Evolutionary conservation across 2,329 filamentous ascomycete genomes (phyloP).

Genomic region (Cercospora zeina): DNA sequence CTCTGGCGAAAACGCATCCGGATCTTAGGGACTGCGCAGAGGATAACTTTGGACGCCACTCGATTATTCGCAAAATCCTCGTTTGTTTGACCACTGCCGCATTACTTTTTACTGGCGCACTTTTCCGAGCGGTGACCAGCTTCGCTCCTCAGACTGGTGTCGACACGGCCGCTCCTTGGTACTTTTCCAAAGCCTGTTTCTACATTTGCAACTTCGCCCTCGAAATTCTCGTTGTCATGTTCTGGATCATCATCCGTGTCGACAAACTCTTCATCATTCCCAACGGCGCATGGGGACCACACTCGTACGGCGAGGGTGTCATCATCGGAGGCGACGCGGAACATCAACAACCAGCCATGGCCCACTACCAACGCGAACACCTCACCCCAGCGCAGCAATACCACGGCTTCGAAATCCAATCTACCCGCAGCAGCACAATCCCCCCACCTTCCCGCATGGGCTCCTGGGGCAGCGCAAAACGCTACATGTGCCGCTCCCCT

Average conservation of each 20-base stretch:
- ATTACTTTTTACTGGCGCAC: constrained; percentile 67
- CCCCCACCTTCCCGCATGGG: constrained; percentile 12
- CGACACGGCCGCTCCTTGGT: constrained; percentile 64
- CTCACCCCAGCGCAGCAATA: neutral
- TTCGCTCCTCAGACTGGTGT: constrained; percentile 48
- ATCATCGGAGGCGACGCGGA: constrained; percentile 1
- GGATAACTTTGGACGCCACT: constrained; percentile 62
- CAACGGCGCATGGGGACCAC: constrained; percentile 62
- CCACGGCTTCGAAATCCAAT: neutral
- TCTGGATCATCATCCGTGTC: constrained; percentile 67
- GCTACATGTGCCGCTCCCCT: constrained; percentile 12
- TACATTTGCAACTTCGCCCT: constrained; percentile 77
- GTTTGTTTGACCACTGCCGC: constrained; percentile 61
- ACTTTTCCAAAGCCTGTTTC: constrained; percentile 69
- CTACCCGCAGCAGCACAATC: constrained; percentile 11
- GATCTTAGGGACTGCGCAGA: constrained; percentile 36
- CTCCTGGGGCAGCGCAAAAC: constrained; percentile 12
- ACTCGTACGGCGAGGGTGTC: constrained; percentile 28
- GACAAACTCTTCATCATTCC: constrained; percentile 76
- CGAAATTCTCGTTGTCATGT: constrained; percentile 68
- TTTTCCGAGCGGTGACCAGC: constrained; percentile 63
- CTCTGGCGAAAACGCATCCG: constrained; percentile 47
- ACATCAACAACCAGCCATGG: constrained; percentile 8
- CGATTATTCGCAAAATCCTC: constrained; percentile 64
- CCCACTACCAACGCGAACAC: neutral